Base-by-base conservation (phyloP, 768 basidiomycete species). In the Neoboletus magnificus region DNA sequence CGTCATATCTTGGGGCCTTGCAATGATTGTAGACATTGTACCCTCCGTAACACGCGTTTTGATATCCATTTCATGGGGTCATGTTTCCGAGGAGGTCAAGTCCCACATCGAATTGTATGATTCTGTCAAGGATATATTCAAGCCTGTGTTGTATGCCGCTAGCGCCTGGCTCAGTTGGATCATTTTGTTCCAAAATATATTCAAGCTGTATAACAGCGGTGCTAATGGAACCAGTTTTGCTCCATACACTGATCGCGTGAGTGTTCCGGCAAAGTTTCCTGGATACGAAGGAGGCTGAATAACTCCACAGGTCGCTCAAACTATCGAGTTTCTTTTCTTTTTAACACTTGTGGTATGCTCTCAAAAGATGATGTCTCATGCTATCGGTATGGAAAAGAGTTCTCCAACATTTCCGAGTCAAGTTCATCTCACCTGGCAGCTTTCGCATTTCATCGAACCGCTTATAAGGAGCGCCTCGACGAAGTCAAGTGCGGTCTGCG, bases 1-100 rank as follows among this genome's bases (percentile, higher is more conserved):
- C 49, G 73, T 88, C 55, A 78, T 90, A 49, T 90, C 89, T 3
- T 92, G 89, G 89, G 86, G 78, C 57, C 82, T 92, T 33, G 90
- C 86, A 20, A 74, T 89, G 72, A 72, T 86, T 56, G 74, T 90
- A 61, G 86, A 91, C 66, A 70, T 91, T 50, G 70, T 89, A 49
- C 89, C 89, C 12, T 73, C 78, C 41, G 46, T 85, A 48, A 61
- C 76, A 48, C 81, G 77, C 39, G 76, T 79, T 59, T 59, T 80
- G 56, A 79, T 91, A 57, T 74, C 81, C 27, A 69, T 79, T 13
- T 71, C 77, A 6, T 91, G 90, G 90, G 90, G 89, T 1, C 87
- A 88, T 62, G 81, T 90, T 40, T 86, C 84, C 32, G 89, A 91
- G 62, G 64, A 62, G 23, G 71, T 90, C 66, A 89, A 89, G 71